Percentiles rank a stretch among this genome's conserved stretches.
These are phyloP conservation scores for Lolium perenne DNA, from an alignment of 176 grass and related monocot species.

Conservation along the genomic window DNA sequence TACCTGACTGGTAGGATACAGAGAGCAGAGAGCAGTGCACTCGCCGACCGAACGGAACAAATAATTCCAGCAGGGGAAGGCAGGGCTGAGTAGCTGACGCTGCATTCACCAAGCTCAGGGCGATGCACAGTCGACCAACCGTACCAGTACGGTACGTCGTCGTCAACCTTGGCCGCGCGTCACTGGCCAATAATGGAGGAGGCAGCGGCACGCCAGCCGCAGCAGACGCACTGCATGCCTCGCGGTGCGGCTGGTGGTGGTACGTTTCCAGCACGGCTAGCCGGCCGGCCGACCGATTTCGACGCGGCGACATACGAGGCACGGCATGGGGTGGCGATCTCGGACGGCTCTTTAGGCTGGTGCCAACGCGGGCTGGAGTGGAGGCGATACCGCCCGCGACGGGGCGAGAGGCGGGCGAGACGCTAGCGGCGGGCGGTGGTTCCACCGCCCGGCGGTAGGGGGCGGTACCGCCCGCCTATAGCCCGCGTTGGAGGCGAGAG, in stretches of 20 bases:
- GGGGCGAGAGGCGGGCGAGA: too few species aligned
- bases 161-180: neutral
- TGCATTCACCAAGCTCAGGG: neutral
- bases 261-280: neutral
- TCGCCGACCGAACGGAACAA: neutral
- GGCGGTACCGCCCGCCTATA: too few species aligned
- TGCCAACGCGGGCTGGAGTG: too few species aligned
- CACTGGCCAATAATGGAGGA: neutral
- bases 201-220: neutral
- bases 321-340: too few species aligned
- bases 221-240: too few species aligned
- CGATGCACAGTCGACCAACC: neutral
- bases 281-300: neutral
- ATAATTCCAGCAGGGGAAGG: neutral
- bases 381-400: too few species aligned
- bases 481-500: too few species aligned
- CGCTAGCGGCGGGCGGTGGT: too few species aligned
- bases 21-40: neutral
- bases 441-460: too few species aligned
- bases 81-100: neutral
- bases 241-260: neutral
- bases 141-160: neutral
- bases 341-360: too few species aligned
- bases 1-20: neutral
- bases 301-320: neutral